Base-by-base conservation (phyloP, 192 early-diverging fungal genomes). In the Linnemannia hyalina region DNA sequence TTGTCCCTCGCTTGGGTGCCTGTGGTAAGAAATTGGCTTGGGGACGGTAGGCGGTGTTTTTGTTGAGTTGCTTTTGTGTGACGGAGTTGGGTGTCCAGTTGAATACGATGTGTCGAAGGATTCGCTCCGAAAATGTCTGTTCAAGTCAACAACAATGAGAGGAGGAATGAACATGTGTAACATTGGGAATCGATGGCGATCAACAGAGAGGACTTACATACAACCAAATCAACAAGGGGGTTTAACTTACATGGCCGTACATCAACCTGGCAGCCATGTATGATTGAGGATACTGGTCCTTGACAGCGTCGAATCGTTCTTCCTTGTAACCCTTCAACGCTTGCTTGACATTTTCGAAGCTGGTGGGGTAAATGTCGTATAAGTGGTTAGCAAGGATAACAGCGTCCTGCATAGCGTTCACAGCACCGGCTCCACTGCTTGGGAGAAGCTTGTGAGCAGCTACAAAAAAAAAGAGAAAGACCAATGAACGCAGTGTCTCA, bases 21-120 rank as follows among this genome's bases (percentile, higher is more conserved):
- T 44, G 71, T 8, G 78, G 78, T 6, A 80, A n/a, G 41, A 73
- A 80, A 15, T 54, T 35, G 4, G 52, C 78, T 22, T 80, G 78
- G 10, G 78, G 78, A 2, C 78, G 49, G 23, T 80, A 73, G 4
- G n/a, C 47, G 15, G 55, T 46, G 11, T 65, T 47, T 29, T 68
- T 80, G 26, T 26, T n/a, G 32, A 73, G 32, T 1, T 72, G 42
- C 36, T 46, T 80, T n/a, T 29, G 13, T 15, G 26, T 38, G 8
- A 73, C 26, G 0, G 71, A 80, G 20, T 57, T 74, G 22, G 79
- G 79, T 44, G 74, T 54, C 46, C 36, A 80, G 63, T 80, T 72
- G 73, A 80, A 57, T 3, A 80, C 73, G 32, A 80, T 52, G 20
- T 80, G 72, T 6, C 79, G 47, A 4, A 74, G 16, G 9, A 80